Percentiles rank a stretch among this genome's conserved stretches.
These are phyloP conservation scores for Knoxdaviesia proteae DNA, from an alignment of 2,329 filamentous ascomycete genomes.

Conservation along the genomic window DNA sequence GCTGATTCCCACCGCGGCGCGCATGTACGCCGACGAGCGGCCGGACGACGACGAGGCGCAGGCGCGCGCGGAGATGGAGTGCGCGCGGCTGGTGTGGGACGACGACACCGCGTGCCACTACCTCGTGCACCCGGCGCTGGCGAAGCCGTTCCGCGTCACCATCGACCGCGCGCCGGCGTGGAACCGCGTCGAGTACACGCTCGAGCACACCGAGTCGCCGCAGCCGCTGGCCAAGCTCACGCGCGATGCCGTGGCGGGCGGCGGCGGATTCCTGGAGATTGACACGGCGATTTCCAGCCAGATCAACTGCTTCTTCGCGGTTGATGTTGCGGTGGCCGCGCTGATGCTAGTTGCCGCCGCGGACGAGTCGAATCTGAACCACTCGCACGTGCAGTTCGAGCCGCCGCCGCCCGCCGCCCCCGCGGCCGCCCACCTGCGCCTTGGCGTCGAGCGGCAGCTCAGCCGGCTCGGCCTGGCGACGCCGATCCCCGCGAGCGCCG, in stretches of 20 bases:
- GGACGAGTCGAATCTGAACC: conserved; percentile 27
- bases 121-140: conserved; percentile 40
- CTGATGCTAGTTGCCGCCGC: conserved; percentile 35
- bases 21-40: conserved; percentile 39
- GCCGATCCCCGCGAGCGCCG: no score
- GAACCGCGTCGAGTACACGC: conserved; percentile 40
- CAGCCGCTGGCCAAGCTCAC: conserved; percentile 38
- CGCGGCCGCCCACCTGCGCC: conserved; percentile 7
- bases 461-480: no score
- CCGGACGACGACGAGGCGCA: conserved; percentile 28
- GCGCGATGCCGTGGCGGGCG: conserved; percentile 28
- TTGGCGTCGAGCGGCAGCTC: conserved; percentile 2
- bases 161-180: conserved; percentile 36
- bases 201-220: conserved; percentile 43
- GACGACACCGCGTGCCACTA: conserved; percentile 37
- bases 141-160: conserved; percentile 40
- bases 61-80: conserved; percentile 44
- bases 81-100: conserved; percentile 52
- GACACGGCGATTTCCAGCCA: conserved; percentile 38
- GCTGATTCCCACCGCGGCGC: conserved; percentile 45
- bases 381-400: conserved; percentile 16
- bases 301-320: conserved; percentile 38
- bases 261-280: conserved; percentile 37
- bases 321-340: conserved; percentile 40
- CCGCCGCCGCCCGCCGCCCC: conserved; percentile 27